Percentiles rank a stretch among this genome's conserved stretches.
Evolutionary conservation across 768 basidiomycete genomes (phyloP).

Genomic region (Phanerochaete carnosa): DNA sequence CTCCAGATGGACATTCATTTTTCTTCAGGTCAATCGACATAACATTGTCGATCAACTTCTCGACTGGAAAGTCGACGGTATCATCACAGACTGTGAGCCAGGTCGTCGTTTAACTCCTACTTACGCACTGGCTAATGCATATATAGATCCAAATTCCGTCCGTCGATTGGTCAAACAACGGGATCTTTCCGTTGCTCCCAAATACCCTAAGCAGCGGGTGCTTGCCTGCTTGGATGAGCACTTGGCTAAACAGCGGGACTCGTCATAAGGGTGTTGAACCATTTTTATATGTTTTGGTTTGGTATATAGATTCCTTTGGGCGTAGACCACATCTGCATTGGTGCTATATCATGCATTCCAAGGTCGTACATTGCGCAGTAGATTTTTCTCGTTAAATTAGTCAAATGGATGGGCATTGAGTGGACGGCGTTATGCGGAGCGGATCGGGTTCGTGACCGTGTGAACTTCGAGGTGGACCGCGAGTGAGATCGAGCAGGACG

Average conservation of each 20-base stretch:
- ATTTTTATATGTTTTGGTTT: background rate
- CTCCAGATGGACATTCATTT: background rate
- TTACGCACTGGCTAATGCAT: background rate
- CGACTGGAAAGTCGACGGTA: conserved; percentile 64
- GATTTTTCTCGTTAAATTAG: background rate
- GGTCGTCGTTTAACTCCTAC: background rate
- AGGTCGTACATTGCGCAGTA: background rate
- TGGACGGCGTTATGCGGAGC: conserved; percentile 13
- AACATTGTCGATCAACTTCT: conserved; percentile 60
- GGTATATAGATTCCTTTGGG: background rate
- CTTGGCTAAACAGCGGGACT: conserved; percentile 28
- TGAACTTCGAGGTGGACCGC: conserved; percentile 3
- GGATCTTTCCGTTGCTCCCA: conserved; percentile 50
- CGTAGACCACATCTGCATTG: background rate
- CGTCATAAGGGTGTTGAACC: conserved; percentile 2
- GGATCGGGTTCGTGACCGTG: conserved; percentile 15
- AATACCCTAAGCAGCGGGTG: conserved; percentile 56
- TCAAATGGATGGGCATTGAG: conserved; percentile 9
- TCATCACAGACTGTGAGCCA: conserved; percentile 67
- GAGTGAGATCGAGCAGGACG: conserved; percentile 15
- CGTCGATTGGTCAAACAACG: conserved; percentile 54
- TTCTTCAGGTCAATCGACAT: conserved; percentile 53
- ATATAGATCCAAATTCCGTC: conserved; percentile 51
- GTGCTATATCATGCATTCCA: background rate
- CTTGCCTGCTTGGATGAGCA: conserved; percentile 59